Conservation (phyloP, 1,139 yeast species). For the Yamadazyma trypodendri region DNA sequence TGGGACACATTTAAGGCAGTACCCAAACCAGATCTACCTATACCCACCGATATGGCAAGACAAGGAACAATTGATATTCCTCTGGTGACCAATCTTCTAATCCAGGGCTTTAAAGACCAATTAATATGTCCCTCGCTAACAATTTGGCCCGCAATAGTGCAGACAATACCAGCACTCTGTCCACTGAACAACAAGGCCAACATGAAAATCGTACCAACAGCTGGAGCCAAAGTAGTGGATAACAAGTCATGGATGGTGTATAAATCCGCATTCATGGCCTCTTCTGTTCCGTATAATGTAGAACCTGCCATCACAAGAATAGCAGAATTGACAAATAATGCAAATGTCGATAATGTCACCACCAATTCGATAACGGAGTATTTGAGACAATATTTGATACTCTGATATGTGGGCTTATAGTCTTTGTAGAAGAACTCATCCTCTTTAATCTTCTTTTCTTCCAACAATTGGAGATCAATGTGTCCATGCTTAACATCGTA, state of each 20-base stretch:
- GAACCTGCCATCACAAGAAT: constrained; percentile 75
- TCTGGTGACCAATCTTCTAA: constrained; percentile 69
- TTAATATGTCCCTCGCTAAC: constrained; percentile 77
- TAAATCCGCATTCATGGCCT: constrained; percentile 68
- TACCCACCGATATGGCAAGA: constrained; percentile 54
- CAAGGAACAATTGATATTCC: constrained; percentile 73
- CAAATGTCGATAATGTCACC: constrained; percentile 64
- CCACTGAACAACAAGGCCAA: constrained; percentile 75
- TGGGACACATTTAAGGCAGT: constrained; percentile 72
- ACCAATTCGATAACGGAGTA: constrained; percentile 68
- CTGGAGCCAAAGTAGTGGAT: constrained; percentile 57
- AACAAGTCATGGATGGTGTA: constrained; percentile 70
- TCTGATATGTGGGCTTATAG: constrained; percentile 65
- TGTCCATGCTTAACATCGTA: constrained; percentile 53
- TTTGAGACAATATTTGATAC: constrained; percentile 62
- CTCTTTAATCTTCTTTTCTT: constrained; percentile 24
- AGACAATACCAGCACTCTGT: constrained; percentile 81
- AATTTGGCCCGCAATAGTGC: constrained; percentile 82
- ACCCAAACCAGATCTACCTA: constrained; percentile 66
- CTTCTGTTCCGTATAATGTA: constrained; percentile 59
- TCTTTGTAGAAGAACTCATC: constrained; percentile 27
- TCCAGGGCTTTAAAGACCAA: constrained; percentile 72
- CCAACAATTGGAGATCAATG: constrained; percentile 59
- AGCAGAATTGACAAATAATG: constrained; percentile 72
- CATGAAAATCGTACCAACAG: constrained; percentile 73